Base-by-base conservation (phyloP, 495 filamentous ascomycete species). In the Xylaria sp. region DNA sequence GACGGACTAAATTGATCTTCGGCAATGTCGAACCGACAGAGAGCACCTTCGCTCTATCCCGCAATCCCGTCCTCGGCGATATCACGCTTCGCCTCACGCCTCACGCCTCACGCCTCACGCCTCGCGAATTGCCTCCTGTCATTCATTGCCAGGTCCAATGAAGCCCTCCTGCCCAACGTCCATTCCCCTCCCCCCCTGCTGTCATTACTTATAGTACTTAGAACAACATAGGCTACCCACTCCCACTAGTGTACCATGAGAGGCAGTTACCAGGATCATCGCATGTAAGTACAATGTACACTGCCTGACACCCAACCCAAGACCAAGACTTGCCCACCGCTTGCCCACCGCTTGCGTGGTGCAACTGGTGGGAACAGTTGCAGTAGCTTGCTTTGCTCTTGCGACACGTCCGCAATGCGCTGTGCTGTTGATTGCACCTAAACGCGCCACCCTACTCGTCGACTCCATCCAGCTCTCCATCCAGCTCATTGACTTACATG, bases 271-370 rank as follows among this genome's bases (percentile, higher is more conserved):
- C 67, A 41, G 43, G 67, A 62, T 35, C 55, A 61, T 41, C 67
- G 55, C 15, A 69, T 69, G 67, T 69, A 69, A 69, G 67, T 69
- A 41, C 61, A 62, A 19, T 61, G 19, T 40, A 61, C 37, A 17
- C n/a, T n/a, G n/a, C n/a, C n/a, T n/a, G n/a, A n/a, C n/a, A n/a
- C n/a, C n/a, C n/a, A n/a, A n/a, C n/a, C n/a, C n/a, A n/a, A n/a
- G n/a, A n/a, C n/a, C n/a, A n/a, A n/a, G n/a, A n/a, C n/a, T n/a
- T n/a, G 33, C 21, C 55, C 14, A 58, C 24, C 33, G 14, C 43
- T 65, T 33, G 26, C 61, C 43, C 37, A 50, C 61, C 61, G 29
- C 61, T 24, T 46, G 41, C 43, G 62, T n/a, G 44, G 21, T 33
- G 62, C 52, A 21, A 8, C 19, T 48, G 62, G 62, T 61, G 67